phyloP scores from a whole-genome alignment of 805 yeast genomes.

The Lipomyces sp. region DNA sequence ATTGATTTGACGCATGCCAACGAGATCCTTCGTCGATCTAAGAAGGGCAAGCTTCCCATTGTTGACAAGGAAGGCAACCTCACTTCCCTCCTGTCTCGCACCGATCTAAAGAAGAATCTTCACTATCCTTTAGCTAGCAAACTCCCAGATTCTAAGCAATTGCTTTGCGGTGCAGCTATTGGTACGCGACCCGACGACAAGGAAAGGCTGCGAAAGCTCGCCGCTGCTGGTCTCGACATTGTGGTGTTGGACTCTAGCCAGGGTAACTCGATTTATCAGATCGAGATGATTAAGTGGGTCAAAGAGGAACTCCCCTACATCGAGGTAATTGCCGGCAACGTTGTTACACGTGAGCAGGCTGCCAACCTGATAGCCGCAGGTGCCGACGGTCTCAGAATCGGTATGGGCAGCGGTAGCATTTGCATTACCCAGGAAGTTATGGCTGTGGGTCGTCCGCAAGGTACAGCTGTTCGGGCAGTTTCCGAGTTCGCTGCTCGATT shows the following conservation, averaged over 20 bases:
- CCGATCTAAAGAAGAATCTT: slow-evolving; percentile 95
- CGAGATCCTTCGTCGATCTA: slow-evolving; percentile 84
- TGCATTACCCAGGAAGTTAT: slow-evolving; percentile 99
- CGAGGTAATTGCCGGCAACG: slow-evolving; percentile 96
- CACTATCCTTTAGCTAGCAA: slow-evolving; percentile 93
- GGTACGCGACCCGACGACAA: slow-evolving; percentile 92
- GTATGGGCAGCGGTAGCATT: slow-evolving; percentile 99
- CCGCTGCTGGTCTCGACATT: slow-evolving; percentile 95
- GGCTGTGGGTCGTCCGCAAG: slow-evolving; percentile 99
- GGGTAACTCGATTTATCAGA: slow-evolving; percentile 95
- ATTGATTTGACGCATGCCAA: slow-evolving; percentile 85
- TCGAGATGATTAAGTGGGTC: slow-evolving; percentile 90
- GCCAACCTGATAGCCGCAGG: slow-evolving; percentile 93
- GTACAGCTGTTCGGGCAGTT: slow-evolving; percentile 96
- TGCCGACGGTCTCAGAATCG: slow-evolving; percentile 97
- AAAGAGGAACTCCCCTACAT: slow-evolving; percentile 77
- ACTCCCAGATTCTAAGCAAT: slow-evolving; percentile 89
- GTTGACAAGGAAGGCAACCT: slow-evolving; percentile 76
- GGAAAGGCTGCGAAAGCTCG: slow-evolving; percentile 80
- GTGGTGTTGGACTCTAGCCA: slow-evolving; percentile 95
- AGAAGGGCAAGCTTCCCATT: slow-evolving; percentile 97
- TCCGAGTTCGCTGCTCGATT: slow-evolving; percentile 91
- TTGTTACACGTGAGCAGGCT: slow-evolving; percentile 98
- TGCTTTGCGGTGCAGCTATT: slow-evolving; percentile 97
- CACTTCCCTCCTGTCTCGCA: slow-evolving; percentile 88